phyloP scores from a whole-genome alignment of 2,329 filamentous ascomycete species.

The Aspergillus pseudoterreus region DNA sequence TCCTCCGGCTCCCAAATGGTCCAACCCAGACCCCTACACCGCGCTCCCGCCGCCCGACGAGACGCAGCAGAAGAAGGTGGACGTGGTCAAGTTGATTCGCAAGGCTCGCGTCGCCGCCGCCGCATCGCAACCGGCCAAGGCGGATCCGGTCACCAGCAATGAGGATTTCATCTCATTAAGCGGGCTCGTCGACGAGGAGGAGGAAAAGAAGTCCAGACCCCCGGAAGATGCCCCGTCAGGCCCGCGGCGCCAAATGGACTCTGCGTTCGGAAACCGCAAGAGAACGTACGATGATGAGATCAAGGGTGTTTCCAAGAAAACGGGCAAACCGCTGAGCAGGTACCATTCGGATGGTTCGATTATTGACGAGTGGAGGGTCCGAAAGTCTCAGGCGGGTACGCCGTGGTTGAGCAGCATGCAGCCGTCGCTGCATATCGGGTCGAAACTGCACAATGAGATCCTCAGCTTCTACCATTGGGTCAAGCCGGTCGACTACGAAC shows the following conservation, averaged over 20 bases:
- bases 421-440: constrained; percentile 28
- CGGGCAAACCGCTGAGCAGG: constrained; percentile 50
- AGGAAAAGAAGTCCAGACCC: constrained; percentile 27
- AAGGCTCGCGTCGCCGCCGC: constrained; percentile 70
- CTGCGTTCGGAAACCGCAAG: constrained; percentile 64
- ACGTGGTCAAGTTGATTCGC: constrained; percentile 86
- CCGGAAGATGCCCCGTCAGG: constrained; percentile 37
- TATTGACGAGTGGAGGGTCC: constrained; percentile 51
- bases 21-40: constrained; percentile 92
- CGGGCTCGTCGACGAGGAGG: constrained; percentile 58
- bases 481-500: constrained; percentile 71
- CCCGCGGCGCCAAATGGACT: constrained; percentile 34
- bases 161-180: constrained; percentile 91
- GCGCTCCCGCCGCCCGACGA: constrained; percentile 77
- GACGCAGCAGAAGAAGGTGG: constrained; percentile 68
- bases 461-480: constrained; percentile 85
- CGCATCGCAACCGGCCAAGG: constrained; percentile 45
- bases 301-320: constrained; percentile 54
- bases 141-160: constrained; percentile 53
- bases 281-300: constrained; percentile 69
- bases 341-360: constrained; percentile 52
- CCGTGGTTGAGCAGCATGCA: constrained; percentile 58
- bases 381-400: constrained; percentile 39
- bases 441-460: constrained; percentile 83
- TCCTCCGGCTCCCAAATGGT: constrained; percentile 69